These are phyloP conservation scores for Acrocalymma vagum DNA, from an alignment of 2,329 filamentous ascomycete genomes.

Conservation along the genomic window DNA sequence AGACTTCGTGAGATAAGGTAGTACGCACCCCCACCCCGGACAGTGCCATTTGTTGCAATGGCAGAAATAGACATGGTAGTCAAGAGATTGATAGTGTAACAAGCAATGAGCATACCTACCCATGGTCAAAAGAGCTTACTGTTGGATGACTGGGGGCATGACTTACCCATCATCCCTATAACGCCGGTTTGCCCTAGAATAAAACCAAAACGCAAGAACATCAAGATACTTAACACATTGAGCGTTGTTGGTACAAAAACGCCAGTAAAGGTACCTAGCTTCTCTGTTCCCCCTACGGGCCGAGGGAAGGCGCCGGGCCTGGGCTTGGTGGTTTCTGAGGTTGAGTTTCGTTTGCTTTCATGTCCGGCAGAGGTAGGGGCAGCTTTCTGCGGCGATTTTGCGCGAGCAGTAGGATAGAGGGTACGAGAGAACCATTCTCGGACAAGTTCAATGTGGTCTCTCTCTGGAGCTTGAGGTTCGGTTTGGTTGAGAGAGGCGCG, in stretches of 20 bases:
- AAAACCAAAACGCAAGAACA: slow-evolving; percentile 89
- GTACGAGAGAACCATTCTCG: slow-evolving; percentile 35
- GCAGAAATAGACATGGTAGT: slow-evolving; percentile 87
- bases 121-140: slow-evolving; percentile 19
- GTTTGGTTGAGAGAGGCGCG: too few species aligned
- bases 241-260: slow-evolving; percentile 88
- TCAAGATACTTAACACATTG: slow-evolving; percentile 88
- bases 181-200: slow-evolving; percentile 83
- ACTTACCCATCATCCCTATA: slow-evolving; percentile 78
- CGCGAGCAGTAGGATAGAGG: slow-evolving; percentile 19
- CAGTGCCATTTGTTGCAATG: slow-evolving; percentile 89
- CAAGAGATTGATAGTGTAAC: slow-evolving; percentile 84
- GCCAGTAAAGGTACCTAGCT: slow-evolving; percentile 73
- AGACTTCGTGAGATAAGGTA: slow-evolving; percentile 87
- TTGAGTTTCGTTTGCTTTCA: slow-evolving; percentile 32
- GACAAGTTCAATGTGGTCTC: slow-evolving; percentile 27
- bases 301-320: slow-evolving; percentile 48
- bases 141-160: neutral
- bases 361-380: slow-evolving; percentile 11
- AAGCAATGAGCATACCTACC: slow-evolving; percentile 73
- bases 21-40: slow-evolving; percentile 86
- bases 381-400: slow-evolving; percentile 12
- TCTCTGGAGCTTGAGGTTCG: too few species aligned
- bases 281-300: slow-evolving; percentile 58
- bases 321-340: slow-evolving; percentile 34